These are phyloP conservation scores for Desmodesmus armatus DNA, from an alignment of 139 green algal species.

Conservation along the genomic window DNA sequence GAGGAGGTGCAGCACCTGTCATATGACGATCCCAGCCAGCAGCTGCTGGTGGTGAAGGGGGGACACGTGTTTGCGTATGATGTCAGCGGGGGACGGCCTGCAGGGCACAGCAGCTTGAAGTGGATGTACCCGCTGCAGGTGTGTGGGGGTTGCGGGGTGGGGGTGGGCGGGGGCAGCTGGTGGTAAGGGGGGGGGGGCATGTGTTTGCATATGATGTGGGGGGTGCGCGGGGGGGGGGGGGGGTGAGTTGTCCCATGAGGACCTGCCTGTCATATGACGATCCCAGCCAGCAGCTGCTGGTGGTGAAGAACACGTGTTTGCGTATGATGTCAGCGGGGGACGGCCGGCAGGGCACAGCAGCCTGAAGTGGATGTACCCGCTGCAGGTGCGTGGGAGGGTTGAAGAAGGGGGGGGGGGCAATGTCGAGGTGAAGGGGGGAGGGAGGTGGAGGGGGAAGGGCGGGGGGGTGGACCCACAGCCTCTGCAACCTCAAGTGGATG, in stretches of 20 bases:
- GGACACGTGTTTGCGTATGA: slow-evolving; percentile 46
- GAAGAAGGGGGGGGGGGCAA: no score
- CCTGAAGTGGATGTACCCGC: slow-evolving; percentile 65
- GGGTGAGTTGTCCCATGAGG: slow-evolving; percentile 54
- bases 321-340: slow-evolving; percentile 12
- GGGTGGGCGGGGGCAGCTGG: no score
- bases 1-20: slow-evolving; percentile 61
- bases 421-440: no score
- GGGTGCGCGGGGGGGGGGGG: slow-evolving; percentile 52
- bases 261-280: slow-evolving; percentile 69
- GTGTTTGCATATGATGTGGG: no score
- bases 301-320: slow-evolving; percentile 49
- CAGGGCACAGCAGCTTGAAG: slow-evolving; percentile 44
- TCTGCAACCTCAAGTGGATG: no score
- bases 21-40: slow-evolving; percentile 66
- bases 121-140: slow-evolving; percentile 67
- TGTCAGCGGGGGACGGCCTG: background rate
- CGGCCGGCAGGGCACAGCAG: slow-evolving; percentile 16
- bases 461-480: no score
- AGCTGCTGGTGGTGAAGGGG: slow-evolving; percentile 64
- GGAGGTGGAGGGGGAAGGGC: no score
- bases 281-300: slow-evolving; percentile 57
- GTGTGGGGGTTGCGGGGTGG: no score
- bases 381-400: no score
- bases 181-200: no score